Conservation (phyloP, 2,329 filamentous ascomycete species). For the Apiospora kogelbergensis region DNA sequence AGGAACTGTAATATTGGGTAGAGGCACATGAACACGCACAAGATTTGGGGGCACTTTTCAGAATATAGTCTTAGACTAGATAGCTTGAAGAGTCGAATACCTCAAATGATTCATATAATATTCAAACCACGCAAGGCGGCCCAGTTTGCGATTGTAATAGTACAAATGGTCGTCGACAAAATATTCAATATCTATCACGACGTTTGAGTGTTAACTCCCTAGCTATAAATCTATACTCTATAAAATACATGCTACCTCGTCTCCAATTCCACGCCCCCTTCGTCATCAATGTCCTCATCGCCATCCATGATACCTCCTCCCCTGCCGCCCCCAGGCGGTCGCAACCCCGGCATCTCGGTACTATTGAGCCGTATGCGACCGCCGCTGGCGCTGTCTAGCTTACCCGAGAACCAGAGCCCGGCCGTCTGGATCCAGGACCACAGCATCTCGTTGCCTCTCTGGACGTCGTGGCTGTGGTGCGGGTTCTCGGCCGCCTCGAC, state of each 20-base stretch:
- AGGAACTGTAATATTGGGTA: not conserved
- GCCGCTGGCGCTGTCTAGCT: conserved; percentile 51
- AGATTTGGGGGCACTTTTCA: not conserved
- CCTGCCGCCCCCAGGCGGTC: conserved; percentile 23
- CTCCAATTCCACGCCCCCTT: conserved; percentile 32
- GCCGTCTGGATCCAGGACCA: conserved; percentile 58
- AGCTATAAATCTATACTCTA: not conserved
- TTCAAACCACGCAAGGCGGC: not conserved
- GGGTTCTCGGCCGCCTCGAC: conserved; percentile 82
- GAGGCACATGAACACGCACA: not conserved
- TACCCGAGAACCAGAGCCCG: conserved; percentile 59
- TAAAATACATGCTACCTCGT: conserved; percentile 23
- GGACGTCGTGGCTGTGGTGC: conserved; percentile 55
- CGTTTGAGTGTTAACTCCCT: not conserved
- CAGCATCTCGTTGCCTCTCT: conserved; percentile 62
- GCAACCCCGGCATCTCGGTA: conserved; percentile 25
- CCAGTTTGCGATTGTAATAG: not conserved
- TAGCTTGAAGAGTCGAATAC: not conserved
- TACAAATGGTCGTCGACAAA: not conserved
- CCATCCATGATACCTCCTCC: conserved; percentile 45
- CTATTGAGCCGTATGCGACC: conserved; percentile 56
- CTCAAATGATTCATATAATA: not conserved
- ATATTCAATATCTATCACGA: not conserved
- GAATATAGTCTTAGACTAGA: not conserved
- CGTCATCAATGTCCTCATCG: conserved; percentile 45